phyloP scores from a whole-genome alignment of 768 basidiomycete genomes.

The Tulasnella sp. region DNA sequence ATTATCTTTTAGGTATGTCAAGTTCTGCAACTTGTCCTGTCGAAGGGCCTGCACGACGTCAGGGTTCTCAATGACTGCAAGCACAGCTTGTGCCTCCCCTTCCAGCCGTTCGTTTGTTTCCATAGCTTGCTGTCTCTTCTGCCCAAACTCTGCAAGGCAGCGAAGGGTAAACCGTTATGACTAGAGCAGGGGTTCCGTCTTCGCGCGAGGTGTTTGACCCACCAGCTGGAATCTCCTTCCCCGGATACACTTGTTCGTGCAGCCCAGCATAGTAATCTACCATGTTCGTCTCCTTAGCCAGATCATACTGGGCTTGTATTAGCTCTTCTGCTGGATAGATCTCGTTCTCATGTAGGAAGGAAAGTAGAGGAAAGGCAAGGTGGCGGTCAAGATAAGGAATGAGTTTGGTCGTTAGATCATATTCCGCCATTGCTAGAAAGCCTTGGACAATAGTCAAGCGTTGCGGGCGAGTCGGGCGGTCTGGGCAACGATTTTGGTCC shows the following conservation, averaged over 20 bases:
- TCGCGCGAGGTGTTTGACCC: conserved; percentile 19
- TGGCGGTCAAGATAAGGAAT: conserved; percentile 92
- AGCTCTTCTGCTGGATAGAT: conserved; percentile 73
- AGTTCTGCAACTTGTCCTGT: conserved; percentile 94
- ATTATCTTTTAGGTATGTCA: conserved; percentile 88
- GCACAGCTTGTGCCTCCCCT: conserved; percentile 82
- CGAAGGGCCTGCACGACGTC: conserved; percentile 90
- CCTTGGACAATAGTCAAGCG: no score
- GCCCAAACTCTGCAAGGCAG: conserved; percentile 56
- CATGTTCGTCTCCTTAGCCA: conserved; percentile 97
- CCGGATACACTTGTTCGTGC: conserved; percentile 68
- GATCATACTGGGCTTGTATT: conserved; percentile 87
- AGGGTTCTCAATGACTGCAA: conserved; percentile 93
- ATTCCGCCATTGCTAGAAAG: conserved; percentile 58
- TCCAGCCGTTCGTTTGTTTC: conserved; percentile 74
- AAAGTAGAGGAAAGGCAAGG: conserved; percentile 83
- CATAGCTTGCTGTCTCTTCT: conserved; percentile 71
- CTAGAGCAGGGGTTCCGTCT: not conserved
- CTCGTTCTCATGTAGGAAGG: conserved; percentile 66
- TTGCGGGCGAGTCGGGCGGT: no score
- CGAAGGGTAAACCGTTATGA: conserved; percentile 6
- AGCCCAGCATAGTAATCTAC: conserved; percentile 81
- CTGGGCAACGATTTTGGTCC: no score
- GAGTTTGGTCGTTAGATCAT: conserved; percentile 83
- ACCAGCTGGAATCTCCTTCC: conserved; percentile 60